These are phyloP conservation scores for Nitzschia palea DNA, from an alignment of 108 stramenopile species.

Conservation along the genomic window DNA sequence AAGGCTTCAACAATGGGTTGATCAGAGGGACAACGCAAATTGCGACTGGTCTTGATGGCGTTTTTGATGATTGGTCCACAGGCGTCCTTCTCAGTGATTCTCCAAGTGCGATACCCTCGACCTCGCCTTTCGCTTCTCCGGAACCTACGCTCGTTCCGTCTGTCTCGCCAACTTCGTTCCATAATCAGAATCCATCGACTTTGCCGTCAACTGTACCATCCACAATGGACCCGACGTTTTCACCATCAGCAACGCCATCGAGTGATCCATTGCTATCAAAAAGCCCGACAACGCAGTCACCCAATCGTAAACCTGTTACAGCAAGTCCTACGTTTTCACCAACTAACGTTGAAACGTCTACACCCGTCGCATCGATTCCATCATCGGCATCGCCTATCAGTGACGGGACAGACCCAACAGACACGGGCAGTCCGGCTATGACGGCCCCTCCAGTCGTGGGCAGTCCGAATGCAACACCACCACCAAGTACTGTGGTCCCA, in stretches of 20 bases:
- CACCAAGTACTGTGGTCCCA: neutral
- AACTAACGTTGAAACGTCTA: no score
- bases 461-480: neutral
- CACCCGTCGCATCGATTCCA: neutral
- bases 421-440: neutral
- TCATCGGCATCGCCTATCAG: neutral
- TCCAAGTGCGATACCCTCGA: neutral
- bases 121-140: neutral
- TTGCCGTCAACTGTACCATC: neutral
- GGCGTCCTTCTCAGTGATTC: neutral
- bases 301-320: neutral
- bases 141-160: neutral
- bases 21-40: neutral
- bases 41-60: no score
- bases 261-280: neutral
- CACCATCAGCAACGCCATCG: neutral
- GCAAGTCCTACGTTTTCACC: neutral
- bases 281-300: neutral
- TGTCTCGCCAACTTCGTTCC: neutral
- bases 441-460: neutral
- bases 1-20: neutral
- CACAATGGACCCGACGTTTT: neutral
- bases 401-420: neutral
- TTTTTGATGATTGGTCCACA: no score
- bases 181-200: neutral